Conservation (phyloP, 148 eudicot species). For the Cornus controversa region DNA sequence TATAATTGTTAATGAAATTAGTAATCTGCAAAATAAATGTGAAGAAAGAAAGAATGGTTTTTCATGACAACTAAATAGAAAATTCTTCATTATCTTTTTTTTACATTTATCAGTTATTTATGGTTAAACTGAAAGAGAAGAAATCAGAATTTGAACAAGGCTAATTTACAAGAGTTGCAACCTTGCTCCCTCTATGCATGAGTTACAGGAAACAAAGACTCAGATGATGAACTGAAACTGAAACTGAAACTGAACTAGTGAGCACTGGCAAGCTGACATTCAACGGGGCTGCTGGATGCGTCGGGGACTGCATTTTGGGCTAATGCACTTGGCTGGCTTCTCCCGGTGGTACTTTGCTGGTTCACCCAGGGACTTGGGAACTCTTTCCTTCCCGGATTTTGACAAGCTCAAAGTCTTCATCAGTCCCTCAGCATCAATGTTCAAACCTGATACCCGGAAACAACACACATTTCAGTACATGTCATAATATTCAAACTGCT, state of each 20-base stretch:
- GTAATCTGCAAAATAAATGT: too few relatives aligned
- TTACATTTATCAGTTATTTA: constrained; percentile 6
- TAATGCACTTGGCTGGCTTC: constrained; percentile 45
- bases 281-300: constrained; percentile 59
- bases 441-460: constrained; percentile 6
- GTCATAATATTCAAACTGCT: not conserved
- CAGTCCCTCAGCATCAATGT: constrained; percentile 24
- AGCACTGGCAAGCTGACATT: constrained; percentile 17
- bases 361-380: constrained; percentile 31
- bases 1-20: too few relatives aligned
- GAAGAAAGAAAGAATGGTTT: too few relatives aligned
- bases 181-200: constrained; percentile 53
- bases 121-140: not conserved
- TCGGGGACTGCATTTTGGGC: constrained; percentile 44
- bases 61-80: not conserved
- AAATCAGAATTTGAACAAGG: constrained; percentile 28
- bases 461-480: not conserved
- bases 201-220: constrained; percentile 23
- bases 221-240: too few relatives aligned
- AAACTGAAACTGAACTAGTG: not conserved
- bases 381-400: constrained; percentile 28
- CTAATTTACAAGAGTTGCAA: constrained; percentile 35
- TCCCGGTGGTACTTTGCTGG: constrained; percentile 35
- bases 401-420: constrained; percentile 33
- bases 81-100: constrained; percentile 6